Conservation (phyloP, 495 filamentous ascomycete genomes). For the Poronia punctata region DNA sequence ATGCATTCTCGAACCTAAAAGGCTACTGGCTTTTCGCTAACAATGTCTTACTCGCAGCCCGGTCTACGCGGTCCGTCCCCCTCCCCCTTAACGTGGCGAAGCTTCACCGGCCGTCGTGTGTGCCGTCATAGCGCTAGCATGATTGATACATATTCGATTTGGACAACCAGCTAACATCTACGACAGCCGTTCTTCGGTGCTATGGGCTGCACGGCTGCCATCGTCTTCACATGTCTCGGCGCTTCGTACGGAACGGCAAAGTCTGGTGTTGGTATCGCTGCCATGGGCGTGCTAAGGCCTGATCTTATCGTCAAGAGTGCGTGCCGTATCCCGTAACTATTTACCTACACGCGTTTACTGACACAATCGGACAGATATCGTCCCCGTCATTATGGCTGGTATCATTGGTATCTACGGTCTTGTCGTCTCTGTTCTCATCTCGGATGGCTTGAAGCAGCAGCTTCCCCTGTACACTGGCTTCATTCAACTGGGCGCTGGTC, state of each 20-base stretch:
- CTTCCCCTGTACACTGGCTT: slow-evolving; percentile 87
- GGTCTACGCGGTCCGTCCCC: slow-evolving; percentile 92
- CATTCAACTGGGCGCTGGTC: slow-evolving; percentile 95
- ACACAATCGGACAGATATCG: slow-evolving; percentile 63
- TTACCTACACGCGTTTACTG: slow-evolving; percentile 10
- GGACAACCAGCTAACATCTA: slow-evolving; percentile 27
- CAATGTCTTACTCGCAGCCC: slow-evolving; percentile 51
- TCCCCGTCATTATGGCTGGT: slow-evolving; percentile 99
- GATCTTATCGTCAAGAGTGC: slow-evolving; percentile 99
- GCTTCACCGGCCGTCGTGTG: slow-evolving; percentile 15
- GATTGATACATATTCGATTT: too few species aligned
- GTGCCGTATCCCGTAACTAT: slow-evolving; percentile 25
- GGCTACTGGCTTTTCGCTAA: slow-evolving; percentile 8
- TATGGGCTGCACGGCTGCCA: slow-evolving; percentile 96
- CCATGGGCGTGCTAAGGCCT: slow-evolving; percentile 95
- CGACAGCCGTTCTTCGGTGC: slow-evolving; percentile 95
- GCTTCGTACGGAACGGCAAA: slow-evolving; percentile 98
- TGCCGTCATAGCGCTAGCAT: slow-evolving; percentile 2
- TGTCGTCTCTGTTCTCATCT: slow-evolving; percentile 96
- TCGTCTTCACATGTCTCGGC: slow-evolving; percentile 98
- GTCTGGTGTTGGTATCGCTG: slow-evolving; percentile 96
- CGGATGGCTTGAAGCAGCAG: slow-evolving; percentile 77
- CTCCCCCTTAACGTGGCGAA: slow-evolving; percentile 11
- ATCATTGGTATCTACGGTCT: slow-evolving; percentile 99
- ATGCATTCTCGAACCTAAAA: slow-evolving; percentile 34